These are phyloP conservation scores for Fusarium verticillioides DNA, from an alignment of 2,329 filamentous ascomycete species.

Conservation along the genomic window DNA sequence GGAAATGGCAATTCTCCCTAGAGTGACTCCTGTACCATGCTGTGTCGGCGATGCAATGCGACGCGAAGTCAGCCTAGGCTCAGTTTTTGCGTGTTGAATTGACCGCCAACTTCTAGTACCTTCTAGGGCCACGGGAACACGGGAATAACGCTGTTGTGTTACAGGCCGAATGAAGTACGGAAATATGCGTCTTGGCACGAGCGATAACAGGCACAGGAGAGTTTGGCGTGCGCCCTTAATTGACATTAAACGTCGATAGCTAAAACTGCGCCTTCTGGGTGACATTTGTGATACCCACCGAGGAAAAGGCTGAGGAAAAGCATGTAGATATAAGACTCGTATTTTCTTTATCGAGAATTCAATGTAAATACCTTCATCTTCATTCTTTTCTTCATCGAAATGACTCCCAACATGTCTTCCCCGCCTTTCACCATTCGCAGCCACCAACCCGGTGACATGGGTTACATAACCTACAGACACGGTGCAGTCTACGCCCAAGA, in stretches of 20 bases:
- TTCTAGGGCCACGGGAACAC: fast-evolving
- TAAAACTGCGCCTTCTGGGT: neutral
- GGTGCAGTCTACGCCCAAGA: neutral
- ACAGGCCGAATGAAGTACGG: fast-evolving
- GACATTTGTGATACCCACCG: neutral
- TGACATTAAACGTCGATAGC: neutral
- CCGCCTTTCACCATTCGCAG: neutral
- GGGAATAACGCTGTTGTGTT: neutral
- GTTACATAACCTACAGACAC: conserved; percentile 4
- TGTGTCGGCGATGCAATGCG: no score
- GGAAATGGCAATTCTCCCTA: fast-evolving
- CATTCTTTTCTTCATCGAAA: neutral
- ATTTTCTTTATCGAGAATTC: no score
- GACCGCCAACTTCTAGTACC: fast-evolving
- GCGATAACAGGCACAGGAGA: no score
- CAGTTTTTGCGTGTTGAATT: neutral
- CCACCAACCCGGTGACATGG: conserved; percentile 7
- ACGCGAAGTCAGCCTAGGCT: neutral
- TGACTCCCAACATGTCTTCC: neutral
- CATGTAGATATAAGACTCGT: no score
- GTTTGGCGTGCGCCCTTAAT: neutral
- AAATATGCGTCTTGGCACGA: neutral
- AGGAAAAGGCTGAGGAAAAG: no score
- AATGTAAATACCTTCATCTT: neutral
- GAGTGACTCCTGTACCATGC: fast-evolving